Evolutionary conservation across 2,329 filamentous ascomycete genomes (phyloP), one percentile per base, ranked within the genome.

Genomic region (Monilinia fructicola): DNA sequence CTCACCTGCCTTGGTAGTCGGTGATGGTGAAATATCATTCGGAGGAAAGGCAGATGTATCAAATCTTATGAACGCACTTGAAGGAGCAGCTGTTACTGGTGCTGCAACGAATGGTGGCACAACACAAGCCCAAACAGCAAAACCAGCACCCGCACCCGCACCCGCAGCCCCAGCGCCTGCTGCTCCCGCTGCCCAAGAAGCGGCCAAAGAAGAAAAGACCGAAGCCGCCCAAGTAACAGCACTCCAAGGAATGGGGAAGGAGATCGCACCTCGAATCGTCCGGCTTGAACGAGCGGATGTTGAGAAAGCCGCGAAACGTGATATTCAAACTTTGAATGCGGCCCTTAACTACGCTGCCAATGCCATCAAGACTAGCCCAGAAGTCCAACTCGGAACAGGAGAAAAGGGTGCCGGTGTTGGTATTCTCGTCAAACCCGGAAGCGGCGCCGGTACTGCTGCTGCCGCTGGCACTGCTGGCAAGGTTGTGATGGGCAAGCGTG

Each of bases 331-430:
- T 62, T 83, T 84, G 74, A 78, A 81, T 69, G 78, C 79, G 18
- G 81, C 82, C 1, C 78, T 84, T 21, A 76, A 71, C 59, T 84
- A 77, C 69, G 81, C 82, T 64, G 78, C 81, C 70, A 79, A 78
- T 54, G 81, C 81, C 26, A 75, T 81, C 74, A 77, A 76, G 72
- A 80, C 81, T 71, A 74, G 76, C 46, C 81, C 81, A 69, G 81
- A 81, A 76, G 73, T 83, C 54, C 77, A 83, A 74, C 77, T 84
- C 53, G 81, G 81, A 66, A 81, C 81, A 35, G 78, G 31, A 35
- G 31, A 35, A 35, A 35, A 78, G 50, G 75, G 70, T 42, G 78
- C 79, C 67, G 77, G 77, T 35, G 53, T 64, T 44, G 62, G 62
- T 50, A 64, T 64, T 23, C 62, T 64, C n/a, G 14, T 46, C n/a